Conservation (phyloP, 2,329 filamentous ascomycete genomes). For the Lecanicillium sp. region DNA sequence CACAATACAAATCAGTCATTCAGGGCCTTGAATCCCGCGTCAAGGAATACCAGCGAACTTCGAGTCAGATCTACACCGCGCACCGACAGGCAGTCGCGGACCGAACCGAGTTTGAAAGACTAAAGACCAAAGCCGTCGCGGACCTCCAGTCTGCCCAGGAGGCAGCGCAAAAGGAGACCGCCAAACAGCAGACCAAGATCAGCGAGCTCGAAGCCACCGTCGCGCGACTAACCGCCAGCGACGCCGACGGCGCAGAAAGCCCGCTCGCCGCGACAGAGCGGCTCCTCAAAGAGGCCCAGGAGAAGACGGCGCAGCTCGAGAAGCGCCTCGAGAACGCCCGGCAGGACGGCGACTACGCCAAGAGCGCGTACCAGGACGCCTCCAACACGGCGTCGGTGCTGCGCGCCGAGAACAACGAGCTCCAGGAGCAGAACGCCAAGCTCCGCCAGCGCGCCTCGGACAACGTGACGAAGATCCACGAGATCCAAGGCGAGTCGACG, state of each 20-base stretch:
- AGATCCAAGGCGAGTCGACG: conserved; percentile 36
- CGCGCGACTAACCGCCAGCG: conserved; percentile 23
- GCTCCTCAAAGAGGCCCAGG: conserved; percentile 31
- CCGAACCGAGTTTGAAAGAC: conserved; percentile 40
- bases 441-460: conserved; percentile 37
- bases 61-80: conserved; percentile 38
- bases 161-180: conserved; percentile 27
- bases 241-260: conserved; percentile 20
- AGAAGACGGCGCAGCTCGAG: conserved; percentile 36
- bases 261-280: conserved; percentile 23
- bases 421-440: conserved; percentile 36
- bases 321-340: conserved; percentile 35
- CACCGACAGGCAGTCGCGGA: conserved; percentile 47
- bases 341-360: conserved; percentile 50
- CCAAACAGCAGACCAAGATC: conserved; percentile 32
- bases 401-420: conserved; percentile 38
- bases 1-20: conserved; percentile 36
- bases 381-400: conserved; percentile 43
- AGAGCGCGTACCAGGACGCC: conserved; percentile 53
- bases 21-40: conserved; percentile 39
- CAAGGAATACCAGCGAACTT: conserved; percentile 39
- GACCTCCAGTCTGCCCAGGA: conserved; percentile 24
- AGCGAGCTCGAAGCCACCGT: conserved; percentile 31
- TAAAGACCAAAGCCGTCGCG: conserved; percentile 36
- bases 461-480: conserved; percentile 42